Evolutionary conservation across 768 basidiomycete genomes (phyloP).

Genomic region (Rubroboletus pulcherrimus): DNA sequence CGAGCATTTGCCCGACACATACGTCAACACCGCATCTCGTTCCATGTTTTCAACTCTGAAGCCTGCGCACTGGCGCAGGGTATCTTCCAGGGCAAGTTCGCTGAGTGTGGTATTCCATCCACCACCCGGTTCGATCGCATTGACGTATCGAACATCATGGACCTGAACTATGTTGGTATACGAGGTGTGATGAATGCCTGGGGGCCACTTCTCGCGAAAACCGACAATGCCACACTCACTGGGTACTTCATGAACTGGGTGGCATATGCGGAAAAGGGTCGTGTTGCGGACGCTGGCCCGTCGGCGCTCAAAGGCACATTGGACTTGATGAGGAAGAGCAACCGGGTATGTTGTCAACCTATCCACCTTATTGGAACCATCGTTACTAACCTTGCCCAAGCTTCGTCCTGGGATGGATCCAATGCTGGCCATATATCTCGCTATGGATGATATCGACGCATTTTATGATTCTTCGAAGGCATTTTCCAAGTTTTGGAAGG

Average conservation of each 20-base stretch:
- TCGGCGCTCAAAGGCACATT: not conserved
- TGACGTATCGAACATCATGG: constrained; percentile 47
- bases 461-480: constrained; percentile 37
- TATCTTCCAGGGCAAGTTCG: constrained; percentile 23
- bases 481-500: constrained; percentile 34
- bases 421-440: not conserved
- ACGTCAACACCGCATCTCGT: constrained; percentile 30
- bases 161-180: constrained; percentile 41
- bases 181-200: constrained; percentile 32
- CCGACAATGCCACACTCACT: constrained; percentile 32
- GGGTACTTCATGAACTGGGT: constrained; percentile 51
- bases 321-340: constrained; percentile 10
- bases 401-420: constrained; percentile 2
- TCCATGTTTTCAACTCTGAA: constrained; percentile 36
- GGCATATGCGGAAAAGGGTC: not conserved
- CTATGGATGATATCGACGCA: constrained; percentile 12
- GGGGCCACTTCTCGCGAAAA: constrained; percentile 36
- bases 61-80: constrained; percentile 39
- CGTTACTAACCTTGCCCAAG: constrained; percentile 8
- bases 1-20: constrained; percentile 35
- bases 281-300: constrained; percentile 5
- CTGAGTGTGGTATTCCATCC: constrained; percentile 19
- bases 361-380: not conserved
- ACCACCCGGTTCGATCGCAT: constrained; percentile 41
- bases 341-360: constrained; percentile 12